Base-by-base conservation (phyloP, 2,329 filamentous ascomycete species). In the Cladosporium sp. region DNA sequence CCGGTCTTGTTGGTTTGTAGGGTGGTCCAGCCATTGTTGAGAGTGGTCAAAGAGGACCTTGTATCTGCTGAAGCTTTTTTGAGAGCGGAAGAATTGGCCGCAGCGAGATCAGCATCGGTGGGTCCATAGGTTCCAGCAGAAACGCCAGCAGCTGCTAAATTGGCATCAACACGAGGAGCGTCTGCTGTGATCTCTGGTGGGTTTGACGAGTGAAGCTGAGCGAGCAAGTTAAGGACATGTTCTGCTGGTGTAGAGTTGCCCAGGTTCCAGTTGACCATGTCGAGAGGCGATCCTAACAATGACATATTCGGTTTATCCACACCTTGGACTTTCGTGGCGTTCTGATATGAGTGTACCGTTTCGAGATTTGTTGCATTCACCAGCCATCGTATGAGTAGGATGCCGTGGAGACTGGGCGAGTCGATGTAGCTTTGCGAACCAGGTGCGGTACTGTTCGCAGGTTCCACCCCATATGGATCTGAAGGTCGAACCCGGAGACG, bases 1-100 rank as follows among this genome's bases (percentile, higher is more conserved):
- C 62, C 62, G 4, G 51, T 58, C 7, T 48, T 19, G 44, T 57
- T 45, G 22, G 51, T 44, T 32, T 42, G 32, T 1, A 58, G 20
- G 4, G 42, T 42, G 19, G 45, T 55, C 61, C 62, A 64, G 58
- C 53, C 58, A 39, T 64, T 61, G 56, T 60, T 59, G 7, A 62
- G 54, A 20, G 47, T 40, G 2, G 36, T 40, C 19, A 40, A 8
- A 20, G 50, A 15, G 5, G 36, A 42, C 2, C 15, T 39, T 8
- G 35, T 44, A 15, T 42, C 44, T 2, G 13, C 2, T 25, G 47
- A 17, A 12, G 58, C 58, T 17, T 10, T 48, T 4, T 5, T 20
- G 4, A 60, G 36, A 13, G 58, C 58, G 9, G 56, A 56, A 8
- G 34, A n/a, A 44, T 60, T 60, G 22, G 58, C 60, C 3, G 45